Conservation (phyloP, 2,329 filamentous ascomycete genomes). For the Diplocarpon mali region DNA sequence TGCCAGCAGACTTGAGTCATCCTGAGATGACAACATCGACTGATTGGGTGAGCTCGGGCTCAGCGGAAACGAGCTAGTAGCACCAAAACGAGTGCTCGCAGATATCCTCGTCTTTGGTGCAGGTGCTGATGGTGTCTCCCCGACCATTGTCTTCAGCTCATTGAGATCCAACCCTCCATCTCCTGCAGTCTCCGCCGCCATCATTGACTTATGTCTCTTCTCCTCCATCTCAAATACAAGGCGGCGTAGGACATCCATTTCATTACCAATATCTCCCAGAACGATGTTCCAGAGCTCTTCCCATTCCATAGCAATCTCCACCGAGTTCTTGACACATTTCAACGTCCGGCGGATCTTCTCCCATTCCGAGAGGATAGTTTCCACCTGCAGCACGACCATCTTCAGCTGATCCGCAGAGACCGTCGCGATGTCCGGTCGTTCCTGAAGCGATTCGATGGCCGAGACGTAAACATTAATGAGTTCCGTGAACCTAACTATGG, state of each 20-base stretch:
- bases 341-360: slow-evolving; percentile 66
- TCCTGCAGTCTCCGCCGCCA: slow-evolving; percentile 48
- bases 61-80: slow-evolving; percentile 51
- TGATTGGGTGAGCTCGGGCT: slow-evolving; percentile 51
- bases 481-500: slow-evolving; percentile 75
- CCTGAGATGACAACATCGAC: slow-evolving; percentile 46
- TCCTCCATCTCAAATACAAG: slow-evolving; percentile 98
- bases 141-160: slow-evolving; percentile 85
- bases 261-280: slow-evolving; percentile 81
- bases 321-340: slow-evolving; percentile 73
- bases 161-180: slow-evolving; percentile 63
- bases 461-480: slow-evolving; percentile 86
- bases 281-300: slow-evolving; percentile 94
- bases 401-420: slow-evolving; percentile 64
- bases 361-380: slow-evolving; percentile 77
- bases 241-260: slow-evolving; percentile 68
- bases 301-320: slow-evolving; percentile 98
- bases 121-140: slow-evolving; percentile 68
- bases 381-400: slow-evolving; percentile 77
- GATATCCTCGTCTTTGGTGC: slow-evolving; percentile 40
- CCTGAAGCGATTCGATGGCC: slow-evolving; percentile 86
- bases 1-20: slow-evolving; percentile 79
- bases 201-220: slow-evolving; percentile 69
- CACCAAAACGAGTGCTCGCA: slow-evolving; percentile 55
- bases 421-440: slow-evolving; percentile 60